These are phyloP conservation scores for Phytophthora sansomeana DNA, from an alignment of 352 stramenopile genomes.

Conservation along the genomic window DNA sequence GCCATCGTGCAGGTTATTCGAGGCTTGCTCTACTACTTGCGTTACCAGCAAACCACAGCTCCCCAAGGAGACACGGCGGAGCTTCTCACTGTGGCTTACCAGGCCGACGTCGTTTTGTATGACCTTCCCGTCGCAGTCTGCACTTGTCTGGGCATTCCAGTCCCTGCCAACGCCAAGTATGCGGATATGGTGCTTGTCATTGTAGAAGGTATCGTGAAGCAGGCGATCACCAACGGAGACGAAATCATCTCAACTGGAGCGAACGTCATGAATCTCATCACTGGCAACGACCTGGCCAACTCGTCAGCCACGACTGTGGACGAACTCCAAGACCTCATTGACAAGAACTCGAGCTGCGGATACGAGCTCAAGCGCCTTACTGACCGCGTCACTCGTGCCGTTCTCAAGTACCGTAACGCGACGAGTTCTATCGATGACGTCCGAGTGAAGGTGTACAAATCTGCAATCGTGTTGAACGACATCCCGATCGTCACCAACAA, in stretches of 20 bases:
- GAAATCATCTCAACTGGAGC: slow-evolving; percentile 30
- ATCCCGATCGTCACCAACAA: slow-evolving; percentile 43
- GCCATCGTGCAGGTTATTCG: slow-evolving; percentile 21
- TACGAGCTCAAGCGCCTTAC: slow-evolving; percentile 37
- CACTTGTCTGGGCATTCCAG: slow-evolving; percentile 11
- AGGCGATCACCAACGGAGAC: slow-evolving; percentile 33
- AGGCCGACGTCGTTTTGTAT: slow-evolving; percentile 30
- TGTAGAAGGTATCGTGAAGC: slow-evolving; percentile 40
- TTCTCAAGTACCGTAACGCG: slow-evolving; percentile 27
- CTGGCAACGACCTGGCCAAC: slow-evolving; percentile 15
- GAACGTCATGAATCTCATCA: slow-evolving; percentile 35
- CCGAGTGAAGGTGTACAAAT: slow-evolving; percentile 36
- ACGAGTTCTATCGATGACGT: slow-evolving; percentile 10
- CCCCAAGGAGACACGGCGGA: slow-evolving; percentile 24
- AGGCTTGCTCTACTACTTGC: slow-evolving; percentile 29
- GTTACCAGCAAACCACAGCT: slow-evolving; percentile 30
- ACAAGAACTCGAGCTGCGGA: slow-evolving; percentile 32
- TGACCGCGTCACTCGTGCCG: slow-evolving; percentile 24
- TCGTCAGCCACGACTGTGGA: slow-evolving; percentile 16
- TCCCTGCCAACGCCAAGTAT: slow-evolving; percentile 8
- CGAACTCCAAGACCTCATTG: slow-evolving; percentile 29
- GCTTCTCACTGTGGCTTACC: slow-evolving; percentile 28
- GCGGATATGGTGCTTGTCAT: slow-evolving; percentile 14
- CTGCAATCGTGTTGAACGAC: slow-evolving; percentile 39
- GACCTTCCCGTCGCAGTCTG: slow-evolving; percentile 31